phyloP scores from a whole-genome alignment of 164 flowering plant species.

The Aristolochia fimbriata region DNA sequence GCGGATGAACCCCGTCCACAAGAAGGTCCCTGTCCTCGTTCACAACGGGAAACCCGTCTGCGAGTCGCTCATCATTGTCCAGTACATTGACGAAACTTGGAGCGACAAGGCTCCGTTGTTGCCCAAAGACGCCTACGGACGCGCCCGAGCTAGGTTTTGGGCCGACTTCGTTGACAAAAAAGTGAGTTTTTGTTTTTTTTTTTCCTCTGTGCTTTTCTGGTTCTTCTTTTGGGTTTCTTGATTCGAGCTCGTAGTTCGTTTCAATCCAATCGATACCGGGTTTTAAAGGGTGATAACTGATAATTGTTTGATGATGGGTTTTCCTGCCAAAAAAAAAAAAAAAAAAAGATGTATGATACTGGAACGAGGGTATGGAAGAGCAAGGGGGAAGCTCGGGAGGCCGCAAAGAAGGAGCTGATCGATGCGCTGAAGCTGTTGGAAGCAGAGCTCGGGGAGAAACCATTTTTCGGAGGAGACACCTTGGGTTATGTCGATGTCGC shows the following conservation, averaged over 20 bases:
- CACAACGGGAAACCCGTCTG: slow-evolving; percentile 16
- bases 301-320: no score
- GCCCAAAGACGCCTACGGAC: slow-evolving; percentile 12
- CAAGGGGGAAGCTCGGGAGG: slow-evolving; percentile 9
- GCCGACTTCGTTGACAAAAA: slow-evolving; percentile 13
- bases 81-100: slow-evolving; percentile 18
- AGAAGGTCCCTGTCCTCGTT: slow-evolving; percentile 16
- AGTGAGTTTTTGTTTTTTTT: neutral
- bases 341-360: neutral
- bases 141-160: slow-evolving; percentile 16
- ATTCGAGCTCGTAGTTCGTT: neutral
- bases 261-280: no score
- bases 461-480: slow-evolving; percentile 10
- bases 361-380: slow-evolving; percentile 1
- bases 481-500: slow-evolving; percentile 9
- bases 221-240: no score
- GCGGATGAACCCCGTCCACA: slow-evolving; percentile 13
- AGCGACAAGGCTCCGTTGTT: slow-evolving; percentile 7
- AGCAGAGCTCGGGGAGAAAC: slow-evolving; percentile 12
- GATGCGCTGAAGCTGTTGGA: slow-evolving; percentile 10
- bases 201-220: no score
- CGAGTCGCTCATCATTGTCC: slow-evolving; percentile 17
- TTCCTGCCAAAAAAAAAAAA: no score
- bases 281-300: no score
- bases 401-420: slow-evolving; percentile 10